Conservation (phyloP, 768 basidiomycete species). For the Suillus brevipes region DNA sequence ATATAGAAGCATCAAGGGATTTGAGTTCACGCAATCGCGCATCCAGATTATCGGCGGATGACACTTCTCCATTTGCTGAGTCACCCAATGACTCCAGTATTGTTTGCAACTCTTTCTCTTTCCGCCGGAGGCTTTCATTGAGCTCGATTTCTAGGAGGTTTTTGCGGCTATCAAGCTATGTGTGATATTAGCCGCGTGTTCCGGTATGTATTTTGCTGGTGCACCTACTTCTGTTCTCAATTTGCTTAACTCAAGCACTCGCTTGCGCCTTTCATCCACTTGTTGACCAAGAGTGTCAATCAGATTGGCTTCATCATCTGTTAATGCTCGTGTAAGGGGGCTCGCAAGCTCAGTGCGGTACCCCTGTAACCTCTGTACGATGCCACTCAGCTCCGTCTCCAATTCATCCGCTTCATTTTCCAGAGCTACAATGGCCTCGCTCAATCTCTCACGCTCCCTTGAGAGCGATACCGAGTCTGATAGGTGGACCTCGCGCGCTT, state of each 20-base stretch:
- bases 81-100: conserved; percentile 80
- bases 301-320: conserved; percentile 64
- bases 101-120: conserved; percentile 72
- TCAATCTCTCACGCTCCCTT: conserved; percentile 70
- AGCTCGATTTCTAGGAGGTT: conserved; percentile 89
- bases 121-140: conserved; percentile 81
- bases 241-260: conserved; percentile 66
- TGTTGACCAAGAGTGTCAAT: conserved; percentile 73
- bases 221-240: conserved; percentile 66
- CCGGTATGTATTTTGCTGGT: neutral
- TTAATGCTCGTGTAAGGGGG: conserved; percentile 74
- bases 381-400: conserved; percentile 63
- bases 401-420: conserved; percentile 72
- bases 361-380: conserved; percentile 63
- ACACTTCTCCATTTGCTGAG: conserved; percentile 51
- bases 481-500: conserved; percentile 63
- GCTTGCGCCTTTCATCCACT: conserved; percentile 72
- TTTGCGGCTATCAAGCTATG: conserved; percentile 63
- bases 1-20: conserved; percentile 64
- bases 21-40: conserved; percentile 68
- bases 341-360: conserved; percentile 69
- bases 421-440: conserved; percentile 57
- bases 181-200: neutral
- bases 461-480: conserved; percentile 60
- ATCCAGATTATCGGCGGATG: conserved; percentile 67